Evolutionary conservation across 2,329 filamentous ascomycete genomes (phyloP).

Genomic region (Fusarium continuum): DNA sequence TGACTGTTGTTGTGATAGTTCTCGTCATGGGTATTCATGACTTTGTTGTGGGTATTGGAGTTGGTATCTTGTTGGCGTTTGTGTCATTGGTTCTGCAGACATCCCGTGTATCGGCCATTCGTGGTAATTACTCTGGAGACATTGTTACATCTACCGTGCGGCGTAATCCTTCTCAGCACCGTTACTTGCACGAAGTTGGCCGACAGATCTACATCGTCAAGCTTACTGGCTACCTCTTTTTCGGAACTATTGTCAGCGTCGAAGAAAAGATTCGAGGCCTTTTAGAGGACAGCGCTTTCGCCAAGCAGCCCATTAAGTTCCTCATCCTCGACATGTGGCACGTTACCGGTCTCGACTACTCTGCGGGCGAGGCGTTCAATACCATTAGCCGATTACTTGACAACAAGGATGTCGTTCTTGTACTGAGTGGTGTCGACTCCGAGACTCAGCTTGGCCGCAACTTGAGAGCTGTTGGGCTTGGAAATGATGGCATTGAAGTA

Average conservation of each 20-base stretch:
- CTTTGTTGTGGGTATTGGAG: constrained; percentile 92
- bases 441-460: constrained; percentile 79
- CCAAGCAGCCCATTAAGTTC: constrained; percentile 82
- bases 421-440: constrained; percentile 83
- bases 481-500: constrained; percentile 76
- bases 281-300: constrained; percentile 84
- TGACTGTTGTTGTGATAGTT: constrained; percentile 89
- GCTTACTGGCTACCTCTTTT: constrained; percentile 94
- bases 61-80: constrained; percentile 92
- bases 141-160: constrained; percentile 92
- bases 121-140: constrained; percentile 88
- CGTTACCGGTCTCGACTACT: constrained; percentile 94
- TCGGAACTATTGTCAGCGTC: constrained; percentile 95
- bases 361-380: constrained; percentile 93
- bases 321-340: constrained; percentile 88
- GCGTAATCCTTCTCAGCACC: constrained; percentile 86
- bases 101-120: constrained; percentile 86
- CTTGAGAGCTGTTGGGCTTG: constrained; percentile 85
- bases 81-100: constrained; percentile 91
- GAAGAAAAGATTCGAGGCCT: constrained; percentile 86
- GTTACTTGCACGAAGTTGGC: constrained; percentile 86
- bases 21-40: constrained; percentile 97
- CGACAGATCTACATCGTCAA: constrained; percentile 92
- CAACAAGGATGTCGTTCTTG: constrained; percentile 79
- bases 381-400: constrained; percentile 86